phyloP scores from a whole-genome alignment of 345 rosid genomes.

The Populus simonii region DNA sequence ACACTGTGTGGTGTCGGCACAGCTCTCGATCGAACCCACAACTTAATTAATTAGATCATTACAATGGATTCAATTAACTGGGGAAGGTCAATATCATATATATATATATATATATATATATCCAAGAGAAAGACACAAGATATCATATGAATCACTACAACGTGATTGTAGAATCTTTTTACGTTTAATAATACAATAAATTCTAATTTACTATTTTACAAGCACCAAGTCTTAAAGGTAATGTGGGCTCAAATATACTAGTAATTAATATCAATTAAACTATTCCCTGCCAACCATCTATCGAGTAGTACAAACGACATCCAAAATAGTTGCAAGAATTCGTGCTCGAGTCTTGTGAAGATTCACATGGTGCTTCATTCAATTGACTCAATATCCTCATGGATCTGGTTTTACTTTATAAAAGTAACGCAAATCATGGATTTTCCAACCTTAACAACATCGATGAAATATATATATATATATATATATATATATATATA shows the following conservation, averaged over 20 bases:
- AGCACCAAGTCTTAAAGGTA: not conserved
- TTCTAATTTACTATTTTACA: no score
- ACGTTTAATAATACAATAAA: no score
- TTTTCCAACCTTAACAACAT: not conserved
- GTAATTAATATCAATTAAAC: not conserved
- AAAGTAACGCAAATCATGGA: not conserved
- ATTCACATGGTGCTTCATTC: not conserved
- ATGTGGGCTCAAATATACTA: not conserved
- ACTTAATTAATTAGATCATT: not conserved
- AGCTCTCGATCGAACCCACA: not conserved
- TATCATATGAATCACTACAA: not conserved
- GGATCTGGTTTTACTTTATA: no score
- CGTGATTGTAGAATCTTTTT: not conserved
- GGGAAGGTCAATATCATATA: not conserved
- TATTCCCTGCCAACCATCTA: not conserved
- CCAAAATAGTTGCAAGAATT: no score
- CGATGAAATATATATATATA: no score
- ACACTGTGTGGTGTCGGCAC: not conserved
- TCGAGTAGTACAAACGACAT: no score
- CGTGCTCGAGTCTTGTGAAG: not conserved
- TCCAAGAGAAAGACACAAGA: not conserved
- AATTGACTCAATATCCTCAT: not conserved
- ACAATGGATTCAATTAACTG: not conserved
- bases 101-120: not conserved
- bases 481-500: no score